Base-by-base conservation (phyloP, 2,329 filamentous ascomycete genomes). In the Diaporthe longicolla region DNA sequence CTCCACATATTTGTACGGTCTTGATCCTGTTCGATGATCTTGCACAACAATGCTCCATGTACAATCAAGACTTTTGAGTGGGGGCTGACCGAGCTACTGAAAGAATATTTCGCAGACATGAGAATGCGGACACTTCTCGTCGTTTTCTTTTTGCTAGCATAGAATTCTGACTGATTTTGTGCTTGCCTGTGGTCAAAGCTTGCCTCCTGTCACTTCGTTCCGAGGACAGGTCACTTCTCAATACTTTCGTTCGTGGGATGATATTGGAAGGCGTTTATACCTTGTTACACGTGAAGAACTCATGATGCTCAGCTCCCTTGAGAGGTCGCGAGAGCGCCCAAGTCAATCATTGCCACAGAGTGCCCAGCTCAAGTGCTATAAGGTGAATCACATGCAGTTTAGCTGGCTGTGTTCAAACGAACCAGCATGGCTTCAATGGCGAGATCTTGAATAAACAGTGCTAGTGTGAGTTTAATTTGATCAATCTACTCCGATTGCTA, bases 51-150 rank as follows among this genome's bases (percentile, higher is more conserved):
- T 3, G 13, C 11, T 10, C 17, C n/a, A 32, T 26, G 13, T 21
- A 26, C 1, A 2, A 24, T n/a, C 4, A 32, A n/a, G 21, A 1
- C 1, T 11, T 8, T 7, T n/a, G 4, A 63, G 3, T 5, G 6
- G 21, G 6, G 19, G 32, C 1, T 37, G 8, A 13, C 13, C 11
- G 32, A 19, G 63, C 7, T 24, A 3, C n/a, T 29, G n/a, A 26
- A 13, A 15, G 37, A 21, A 43, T 10, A 1, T 19, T 61, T 43
- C 13, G 57, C 8, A 59, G n/a, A 5, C 3, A 24, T 61, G 13
- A 29, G 24, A 21, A 29, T 45, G n/a, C 24, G 6, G 17, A 32
- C 13, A 5, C 19, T 32, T 13, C 9, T 1, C 21, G 4, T 6
- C 19, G 19, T 19, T 48, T n/a, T 19, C n/a, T n/a, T 48, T 40